phyloP scores from a whole-genome alignment of 371 early-diverging fungal genomes.

The Chytridium lagenaria region DNA sequence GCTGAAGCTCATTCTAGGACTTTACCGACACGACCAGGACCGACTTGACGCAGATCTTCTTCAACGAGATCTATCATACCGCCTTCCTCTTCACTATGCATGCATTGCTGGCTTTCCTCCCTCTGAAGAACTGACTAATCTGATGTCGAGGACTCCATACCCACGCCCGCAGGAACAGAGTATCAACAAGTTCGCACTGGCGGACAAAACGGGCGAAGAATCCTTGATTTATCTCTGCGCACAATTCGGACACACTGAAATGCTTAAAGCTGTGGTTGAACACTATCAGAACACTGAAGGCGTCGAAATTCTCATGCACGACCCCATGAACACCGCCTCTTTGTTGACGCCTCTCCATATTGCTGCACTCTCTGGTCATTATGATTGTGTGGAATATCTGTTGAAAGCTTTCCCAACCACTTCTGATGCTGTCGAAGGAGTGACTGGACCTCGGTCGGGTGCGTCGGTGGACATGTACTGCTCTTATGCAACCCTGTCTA shows the following conservation, averaged over 20 bases:
- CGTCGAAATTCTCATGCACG: not conserved
- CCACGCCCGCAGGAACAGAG: not conserved
- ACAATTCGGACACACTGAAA: not conserved
- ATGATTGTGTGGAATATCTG: not conserved
- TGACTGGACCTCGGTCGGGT: not conserved
- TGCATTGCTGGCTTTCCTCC: not conserved
- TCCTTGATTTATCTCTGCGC: not conserved
- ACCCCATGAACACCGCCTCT: not conserved
- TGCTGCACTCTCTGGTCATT: not conserved
- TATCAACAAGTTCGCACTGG: not conserved
- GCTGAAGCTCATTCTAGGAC: not conserved
- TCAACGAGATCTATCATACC: not conserved
- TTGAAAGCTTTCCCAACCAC: not conserved
- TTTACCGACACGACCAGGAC: not conserved
- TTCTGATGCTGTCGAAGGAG: not conserved
- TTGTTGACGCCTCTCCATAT: not conserved
- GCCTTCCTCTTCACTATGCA: slow-evolving; percentile 2
- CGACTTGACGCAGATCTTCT: not conserved
- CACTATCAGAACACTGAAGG: not conserved
- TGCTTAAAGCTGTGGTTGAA: not conserved
- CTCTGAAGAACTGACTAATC: not conserved
- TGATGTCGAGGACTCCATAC: not conserved
- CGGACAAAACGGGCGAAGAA: not conserved
- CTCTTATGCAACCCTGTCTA: not conserved
- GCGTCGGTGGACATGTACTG: not conserved